Percentiles rank a stretch among this genome's conserved stretches.
phyloP scores from a whole-genome alignment of 2,329 filamentous ascomycete genomes.

The Boeremia exigua region DNA sequence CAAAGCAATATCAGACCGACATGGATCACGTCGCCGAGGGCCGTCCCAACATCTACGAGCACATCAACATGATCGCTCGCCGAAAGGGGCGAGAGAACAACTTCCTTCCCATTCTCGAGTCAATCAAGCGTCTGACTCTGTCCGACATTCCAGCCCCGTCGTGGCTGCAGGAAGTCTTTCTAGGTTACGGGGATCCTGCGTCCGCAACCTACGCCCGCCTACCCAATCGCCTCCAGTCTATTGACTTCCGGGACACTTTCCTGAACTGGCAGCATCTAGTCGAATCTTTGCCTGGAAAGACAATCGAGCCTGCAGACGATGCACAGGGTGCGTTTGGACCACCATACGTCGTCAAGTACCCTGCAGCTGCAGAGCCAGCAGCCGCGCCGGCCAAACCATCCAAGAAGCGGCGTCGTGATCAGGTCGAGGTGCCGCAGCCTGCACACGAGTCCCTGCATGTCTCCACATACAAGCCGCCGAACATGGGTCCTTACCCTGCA shows the following conservation, averaged over 20 bases:
- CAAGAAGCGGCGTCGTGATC: constrained; percentile 86
- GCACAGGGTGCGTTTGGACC: constrained; percentile 78
- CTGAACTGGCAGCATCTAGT: constrained; percentile 93
- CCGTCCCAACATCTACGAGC: constrained; percentile 80
- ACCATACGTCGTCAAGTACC: constrained; percentile 81
- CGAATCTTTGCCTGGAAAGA: constrained; percentile 87
- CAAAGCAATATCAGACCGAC: constrained; percentile 78
- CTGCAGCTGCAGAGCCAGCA: constrained; percentile 44
- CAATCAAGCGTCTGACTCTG: constrained; percentile 83
- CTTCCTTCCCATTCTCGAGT: constrained; percentile 91
- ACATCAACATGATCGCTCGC: constrained; percentile 84
- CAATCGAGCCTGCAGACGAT: constrained; percentile 77
- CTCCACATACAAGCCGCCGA: constrained; percentile 87
- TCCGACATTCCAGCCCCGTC: constrained; percentile 84
- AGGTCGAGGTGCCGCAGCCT: constrained; percentile 67
- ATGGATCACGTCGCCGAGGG: constrained; percentile 68
- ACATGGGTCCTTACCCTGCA: constrained; percentile 86
- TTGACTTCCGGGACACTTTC: constrained; percentile 95
- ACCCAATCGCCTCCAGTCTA: constrained; percentile 73
- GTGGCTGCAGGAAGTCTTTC: constrained; percentile 95
- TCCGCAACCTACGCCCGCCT: constrained; percentile 86
- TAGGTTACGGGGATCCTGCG: constrained; percentile 94
- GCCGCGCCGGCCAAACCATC: constrained; percentile 64
- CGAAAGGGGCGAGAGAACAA: constrained; percentile 92
- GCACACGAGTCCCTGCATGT: constrained; percentile 74